Percentiles rank a stretch among this genome's conserved stretches.
Evolutionary conservation across 805 yeast genomes (phyloP).

Genomic region (Suhomyces kilbournensis): DNA sequence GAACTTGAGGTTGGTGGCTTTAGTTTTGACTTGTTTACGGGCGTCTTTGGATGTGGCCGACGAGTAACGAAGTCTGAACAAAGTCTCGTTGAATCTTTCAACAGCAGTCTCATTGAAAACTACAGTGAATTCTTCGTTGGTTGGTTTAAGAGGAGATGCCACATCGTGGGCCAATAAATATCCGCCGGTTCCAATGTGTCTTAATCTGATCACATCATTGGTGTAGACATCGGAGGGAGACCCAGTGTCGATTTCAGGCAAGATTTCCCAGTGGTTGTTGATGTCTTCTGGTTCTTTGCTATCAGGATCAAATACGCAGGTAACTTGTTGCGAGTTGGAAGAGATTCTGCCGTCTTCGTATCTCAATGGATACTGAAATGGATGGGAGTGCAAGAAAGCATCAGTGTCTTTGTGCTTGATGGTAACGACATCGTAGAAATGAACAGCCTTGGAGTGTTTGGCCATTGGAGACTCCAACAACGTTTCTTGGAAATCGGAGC

Average conservation of each 20-base stretch:
- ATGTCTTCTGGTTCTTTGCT: slow-evolving; percentile 37
- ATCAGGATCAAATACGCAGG: slow-evolving; percentile 53
- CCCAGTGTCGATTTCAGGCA: slow-evolving; percentile 50
- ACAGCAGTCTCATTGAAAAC: slow-evolving; percentile 52
- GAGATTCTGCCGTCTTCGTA: slow-evolving; percentile 96
- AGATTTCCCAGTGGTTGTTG: slow-evolving; percentile 83
- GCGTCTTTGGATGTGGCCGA: slow-evolving; percentile 41
- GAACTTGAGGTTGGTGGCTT: slow-evolving; percentile 64
- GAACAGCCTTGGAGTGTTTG: slow-evolving; percentile 63
- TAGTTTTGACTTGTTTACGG: slow-evolving; percentile 59
- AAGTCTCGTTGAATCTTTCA: slow-evolving; percentile 63
- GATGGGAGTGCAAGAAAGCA: slow-evolving; percentile 81
- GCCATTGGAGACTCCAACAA: slow-evolving; percentile 80
- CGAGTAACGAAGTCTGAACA: slow-evolving; percentile 67
- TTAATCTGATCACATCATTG: slow-evolving; percentile 73
- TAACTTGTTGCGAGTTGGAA: slow-evolving; percentile 92
- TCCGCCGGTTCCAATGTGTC: slow-evolving; percentile 78
- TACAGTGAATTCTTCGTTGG: slow-evolving; percentile 92
- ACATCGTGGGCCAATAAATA: slow-evolving; percentile 88
- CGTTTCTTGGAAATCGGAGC: slow-evolving; percentile 92
- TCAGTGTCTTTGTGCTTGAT: slow-evolving; percentile 77
- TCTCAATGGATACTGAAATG: slow-evolving; percentile 74
- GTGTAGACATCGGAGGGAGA: slow-evolving; percentile 44
- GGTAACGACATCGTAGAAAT: slow-evolving; percentile 74
- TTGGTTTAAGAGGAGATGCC: slow-evolving; percentile 87